Percentiles rank a stretch among this genome's conserved stretches.
phyloP scores from a whole-genome alignment of 805 yeast genomes.

The Ogataea degrootiae region DNA sequence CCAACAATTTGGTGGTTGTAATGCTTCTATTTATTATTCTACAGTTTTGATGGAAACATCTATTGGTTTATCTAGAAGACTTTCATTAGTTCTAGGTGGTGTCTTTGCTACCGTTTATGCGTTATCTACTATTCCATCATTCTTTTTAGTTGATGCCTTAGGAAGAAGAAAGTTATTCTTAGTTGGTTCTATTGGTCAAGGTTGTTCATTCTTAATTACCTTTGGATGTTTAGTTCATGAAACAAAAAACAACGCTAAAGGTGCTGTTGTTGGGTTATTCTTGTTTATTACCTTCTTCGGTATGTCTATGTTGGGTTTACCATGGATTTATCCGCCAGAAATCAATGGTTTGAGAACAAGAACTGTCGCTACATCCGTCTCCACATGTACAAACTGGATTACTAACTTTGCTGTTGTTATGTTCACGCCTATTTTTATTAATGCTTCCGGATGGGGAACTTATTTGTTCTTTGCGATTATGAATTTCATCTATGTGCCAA shows the following conservation, averaged over 20 bases:
- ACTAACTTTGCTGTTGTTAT: constrained; percentile 64
- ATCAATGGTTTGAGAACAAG: constrained; percentile 63
- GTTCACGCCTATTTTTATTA: constrained; percentile 57
- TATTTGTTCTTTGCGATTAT: constrained; percentile 65
- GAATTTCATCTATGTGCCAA: constrained; percentile 56
- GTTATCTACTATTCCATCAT: constrained; percentile 57
- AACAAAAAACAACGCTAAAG: constrained; percentile 43
- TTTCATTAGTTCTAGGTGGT: constrained; percentile 61
- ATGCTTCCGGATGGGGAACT: constrained; percentile 55
- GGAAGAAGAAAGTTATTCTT: constrained; percentile 59
- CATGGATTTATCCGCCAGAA: constrained; percentile 67
- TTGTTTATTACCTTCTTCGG: constrained; percentile 55
- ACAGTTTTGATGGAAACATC: constrained; percentile 50
- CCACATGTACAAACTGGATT: constrained; percentile 67
- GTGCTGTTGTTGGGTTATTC: constrained; percentile 66
- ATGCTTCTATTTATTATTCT: constrained; percentile 64
- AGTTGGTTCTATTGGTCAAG: constrained; percentile 48
- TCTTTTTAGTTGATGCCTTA: constrained; percentile 52
- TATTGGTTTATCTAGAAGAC: constrained; percentile 45
- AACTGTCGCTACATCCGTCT: constrained; percentile 59
- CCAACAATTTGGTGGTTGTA: constrained; percentile 70
- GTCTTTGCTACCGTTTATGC: constrained; percentile 59
- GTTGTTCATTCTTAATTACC: constrained; percentile 43
- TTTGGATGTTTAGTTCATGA: constrained; percentile 42
- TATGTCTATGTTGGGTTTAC: constrained; percentile 35